Evolutionary conservation across 768 basidiomycete genomes (phyloP).

Genomic region (Termitomyces sp.): DNA sequence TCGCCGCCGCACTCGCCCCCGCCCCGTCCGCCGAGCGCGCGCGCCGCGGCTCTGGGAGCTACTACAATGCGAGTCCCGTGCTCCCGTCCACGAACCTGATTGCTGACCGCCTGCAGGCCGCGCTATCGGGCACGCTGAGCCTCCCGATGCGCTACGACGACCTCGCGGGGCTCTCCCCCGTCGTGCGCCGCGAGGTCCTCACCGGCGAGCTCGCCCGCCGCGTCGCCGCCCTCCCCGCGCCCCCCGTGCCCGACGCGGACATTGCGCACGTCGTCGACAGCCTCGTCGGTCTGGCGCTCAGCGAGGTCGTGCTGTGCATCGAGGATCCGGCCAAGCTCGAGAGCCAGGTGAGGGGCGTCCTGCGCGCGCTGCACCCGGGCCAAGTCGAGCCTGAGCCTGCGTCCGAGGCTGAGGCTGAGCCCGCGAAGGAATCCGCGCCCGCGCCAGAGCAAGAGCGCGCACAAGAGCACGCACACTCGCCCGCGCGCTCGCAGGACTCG

Average conservation of each 20-base stretch:
- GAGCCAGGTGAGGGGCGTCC: slow-evolving; percentile 52
- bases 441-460: no score
- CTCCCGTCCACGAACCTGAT: no score
- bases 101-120: slow-evolving; percentile 45
- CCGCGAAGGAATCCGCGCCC: no score
- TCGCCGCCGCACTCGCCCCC: slow-evolving; percentile 3
- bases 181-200: slow-evolving; percentile 82
- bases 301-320: slow-evolving; percentile 71
- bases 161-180: slow-evolving; percentile 74
- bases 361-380: slow-evolving; percentile 23
- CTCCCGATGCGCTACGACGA: slow-evolving; percentile 88
- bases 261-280: slow-evolving; percentile 66
- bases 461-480: slow-evolving; percentile 44
- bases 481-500: slow-evolving; percentile 68
- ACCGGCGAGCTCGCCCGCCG: slow-evolving; percentile 79
- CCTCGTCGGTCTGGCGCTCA: slow-evolving; percentile 63
- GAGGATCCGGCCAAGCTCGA: slow-evolving; percentile 63
- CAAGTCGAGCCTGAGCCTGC: slow-evolving; percentile 27
- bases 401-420: no score
- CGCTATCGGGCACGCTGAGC: slow-evolving; percentile 72
- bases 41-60: slow-evolving; percentile 80
- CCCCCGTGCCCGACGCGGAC: slow-evolving; percentile 47
- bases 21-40: slow-evolving; percentile 51
- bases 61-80: slow-evolving; percentile 59
- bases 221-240: slow-evolving; percentile 50